phyloP scores from a whole-genome alignment of 1,284 basidiomycete species.

The Rhodotorula sp. region DNA sequence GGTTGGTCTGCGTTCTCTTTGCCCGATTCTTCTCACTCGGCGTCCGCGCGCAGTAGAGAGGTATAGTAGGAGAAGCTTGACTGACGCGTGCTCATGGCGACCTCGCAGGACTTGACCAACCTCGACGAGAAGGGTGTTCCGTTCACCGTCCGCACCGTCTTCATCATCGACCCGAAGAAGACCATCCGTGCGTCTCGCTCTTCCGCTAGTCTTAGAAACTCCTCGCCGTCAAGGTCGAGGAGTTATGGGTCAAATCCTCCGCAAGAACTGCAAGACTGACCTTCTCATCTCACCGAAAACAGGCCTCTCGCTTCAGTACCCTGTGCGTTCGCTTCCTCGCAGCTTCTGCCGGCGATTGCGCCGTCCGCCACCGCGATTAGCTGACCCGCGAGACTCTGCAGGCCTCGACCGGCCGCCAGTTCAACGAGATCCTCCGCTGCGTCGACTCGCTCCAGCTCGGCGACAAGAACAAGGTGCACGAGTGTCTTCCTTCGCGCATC shows the following conservation, averaged over 20 bases:
- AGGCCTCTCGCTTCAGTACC: slow-evolving; percentile 77
- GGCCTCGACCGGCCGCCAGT: slow-evolving; percentile 54
- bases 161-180: slow-evolving; percentile 82
- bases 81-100: too few relatives aligned
- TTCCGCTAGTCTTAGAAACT: not conserved
- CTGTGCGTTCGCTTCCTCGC: slow-evolving; percentile 52
- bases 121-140: slow-evolving; percentile 67
- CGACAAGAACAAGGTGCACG: slow-evolving; percentile 72
- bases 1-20: not conserved
- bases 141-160: slow-evolving; percentile 7
- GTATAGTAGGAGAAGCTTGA: too few relatives aligned
- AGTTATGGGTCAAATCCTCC: too few relatives aligned
- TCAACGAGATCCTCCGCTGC: slow-evolving; percentile 59
- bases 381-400: slow-evolving; percentile 28
- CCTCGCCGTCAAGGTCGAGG: too few relatives aligned
- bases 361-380: slow-evolving; percentile 54
- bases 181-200: slow-evolving; percentile 51
- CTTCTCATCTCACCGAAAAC: too few relatives aligned
- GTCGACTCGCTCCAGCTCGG: slow-evolving; percentile 87
- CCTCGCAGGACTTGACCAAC: slow-evolving; percentile 80
- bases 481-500: not conserved
- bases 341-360: not conserved
- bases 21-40: not conserved
- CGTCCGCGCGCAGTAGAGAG: too few relatives aligned
- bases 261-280: too few relatives aligned